Base-by-base conservation (phyloP, 441 rosid genomes). In the Jatropha multifida region DNA sequence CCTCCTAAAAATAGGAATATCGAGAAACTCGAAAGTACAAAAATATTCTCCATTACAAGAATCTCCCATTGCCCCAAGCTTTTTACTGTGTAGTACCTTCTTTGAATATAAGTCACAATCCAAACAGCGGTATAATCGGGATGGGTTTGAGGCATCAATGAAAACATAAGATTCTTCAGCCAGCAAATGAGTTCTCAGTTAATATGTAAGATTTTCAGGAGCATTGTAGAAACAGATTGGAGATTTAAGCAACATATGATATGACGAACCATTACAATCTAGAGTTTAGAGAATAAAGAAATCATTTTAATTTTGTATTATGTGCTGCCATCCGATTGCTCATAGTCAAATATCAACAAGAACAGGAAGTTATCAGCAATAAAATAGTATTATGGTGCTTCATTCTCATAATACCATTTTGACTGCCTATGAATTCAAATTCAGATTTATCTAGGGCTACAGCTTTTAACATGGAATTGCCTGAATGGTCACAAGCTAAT, bases 401-500 rank as follows among this genome's bases (percentile, higher is more conserved):
- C 20, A 41, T 55, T 71, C 23, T 37, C 37, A 52, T 46, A 32
- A 41, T 23, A 68, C 13, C 20, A 2, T 14, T n/a, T 67, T 42
- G 41, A 41, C 51, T 46, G 7, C 54, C 20, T 3, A 60, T 11
- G 56, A 32, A 17, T 51, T 61, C 56, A 11, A 23, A 67, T 12
- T 69, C 61, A n/a, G 54, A 11, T 61, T 42, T 18, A 9, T 48
- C 48, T 55, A 44, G 40, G 27, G 61, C 58, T 48, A 32, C 41
- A 42, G 23, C 41, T 54, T 54, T 55, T 20, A 26, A 65, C 55
- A 52, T 38, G 56, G 54, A 60, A 37, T 41, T 13, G 23, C 69
- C 62, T 46, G 26, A 74, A 54, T 20, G 27, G 46, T 71, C 37
- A 38, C 51, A 49, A 41, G 46, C 67, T 66, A 73, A 66, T 56